These are phyloP conservation scores for button mushroom (Agaricus bisporus) DNA, from an alignment of 768 basidiomycete species.

Conservation along the genomic window DNA sequence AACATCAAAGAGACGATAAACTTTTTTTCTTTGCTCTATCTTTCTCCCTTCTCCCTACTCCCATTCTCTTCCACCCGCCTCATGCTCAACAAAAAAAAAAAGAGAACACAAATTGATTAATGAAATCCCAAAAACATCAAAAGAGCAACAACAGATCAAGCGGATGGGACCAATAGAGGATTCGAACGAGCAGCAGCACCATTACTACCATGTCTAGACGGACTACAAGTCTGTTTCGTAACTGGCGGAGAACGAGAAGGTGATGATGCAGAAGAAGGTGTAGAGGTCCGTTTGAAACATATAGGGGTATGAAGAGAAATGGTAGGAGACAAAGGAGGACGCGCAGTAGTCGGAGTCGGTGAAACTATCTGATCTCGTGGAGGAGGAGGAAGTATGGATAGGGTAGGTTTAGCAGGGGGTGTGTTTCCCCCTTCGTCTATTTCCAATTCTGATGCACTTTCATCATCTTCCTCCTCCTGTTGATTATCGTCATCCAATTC, in stretches of 20 bases:
- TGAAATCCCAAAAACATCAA: no score
- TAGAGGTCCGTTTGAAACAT: conserved; percentile 5
- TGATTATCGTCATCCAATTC: conserved; percentile 25
- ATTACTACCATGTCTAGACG: background rate
- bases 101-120: no score
- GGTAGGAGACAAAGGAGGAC: background rate
- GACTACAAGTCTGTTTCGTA: background rate
- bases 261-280: background rate
- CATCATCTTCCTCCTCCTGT: conserved; percentile 21
- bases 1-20: no score
- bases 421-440: conserved; percentile 11
- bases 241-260: background rate
- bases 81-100: no score
- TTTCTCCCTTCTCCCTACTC: no score
- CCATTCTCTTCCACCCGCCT: no score
- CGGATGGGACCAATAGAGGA: background rate
- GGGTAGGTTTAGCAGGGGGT: conserved; percentile 6
- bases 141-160: background rate
- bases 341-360: background rate
- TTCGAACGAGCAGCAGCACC: background rate
- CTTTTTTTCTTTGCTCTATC: no score
- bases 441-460: conserved; percentile 9
- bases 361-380: background rate
- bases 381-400: conserved; percentile 3
- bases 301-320: conserved; percentile 2